Evolutionary conservation across 2,329 filamentous ascomycete genomes (phyloP).

Genomic region (Claviceps spartinae): DNA sequence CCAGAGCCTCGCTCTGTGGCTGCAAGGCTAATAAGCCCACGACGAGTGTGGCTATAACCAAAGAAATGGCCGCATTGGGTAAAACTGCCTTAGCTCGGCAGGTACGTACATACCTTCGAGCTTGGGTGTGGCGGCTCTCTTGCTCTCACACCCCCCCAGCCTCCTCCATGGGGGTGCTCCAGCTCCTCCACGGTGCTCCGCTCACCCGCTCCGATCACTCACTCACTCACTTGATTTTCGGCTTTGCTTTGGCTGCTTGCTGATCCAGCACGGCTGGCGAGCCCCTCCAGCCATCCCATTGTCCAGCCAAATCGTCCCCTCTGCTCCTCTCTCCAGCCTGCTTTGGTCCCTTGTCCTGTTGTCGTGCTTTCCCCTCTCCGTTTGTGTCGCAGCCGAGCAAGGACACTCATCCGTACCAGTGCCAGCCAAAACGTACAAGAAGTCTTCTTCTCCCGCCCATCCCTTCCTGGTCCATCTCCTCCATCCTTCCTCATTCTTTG

Average conservation of each 20-base stretch:
- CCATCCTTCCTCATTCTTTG: background rate
- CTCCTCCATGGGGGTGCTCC: too few relatives aligned
- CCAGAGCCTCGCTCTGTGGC: background rate
- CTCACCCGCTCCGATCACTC: background rate
- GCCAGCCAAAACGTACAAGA: slow-evolving; percentile 7
- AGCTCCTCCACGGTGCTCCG: too few relatives aligned
- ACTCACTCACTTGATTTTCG: background rate
- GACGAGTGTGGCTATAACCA: background rate
- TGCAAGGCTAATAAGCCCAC: background rate
- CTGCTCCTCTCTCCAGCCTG: background rate
- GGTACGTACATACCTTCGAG: too few relatives aligned
- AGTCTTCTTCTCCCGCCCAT: slow-evolving; percentile 6
- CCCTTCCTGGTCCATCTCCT: background rate
- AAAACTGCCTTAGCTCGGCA: too few relatives aligned
- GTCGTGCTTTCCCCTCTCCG: background rate
- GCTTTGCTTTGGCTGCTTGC: background rate
- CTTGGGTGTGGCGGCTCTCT: background rate
- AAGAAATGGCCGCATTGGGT: too few relatives aligned
- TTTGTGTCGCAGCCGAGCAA: slow-evolving; percentile 1
- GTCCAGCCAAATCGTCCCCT: background rate
- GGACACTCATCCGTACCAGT: background rate
- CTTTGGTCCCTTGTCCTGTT: background rate
- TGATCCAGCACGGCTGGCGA: background rate
- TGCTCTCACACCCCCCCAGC: background rate
- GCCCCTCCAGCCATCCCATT: background rate